These are phyloP conservation scores for Aspergillus carbonarius DNA, from an alignment of 2,329 filamentous ascomycete species.

Conservation along the genomic window DNA sequence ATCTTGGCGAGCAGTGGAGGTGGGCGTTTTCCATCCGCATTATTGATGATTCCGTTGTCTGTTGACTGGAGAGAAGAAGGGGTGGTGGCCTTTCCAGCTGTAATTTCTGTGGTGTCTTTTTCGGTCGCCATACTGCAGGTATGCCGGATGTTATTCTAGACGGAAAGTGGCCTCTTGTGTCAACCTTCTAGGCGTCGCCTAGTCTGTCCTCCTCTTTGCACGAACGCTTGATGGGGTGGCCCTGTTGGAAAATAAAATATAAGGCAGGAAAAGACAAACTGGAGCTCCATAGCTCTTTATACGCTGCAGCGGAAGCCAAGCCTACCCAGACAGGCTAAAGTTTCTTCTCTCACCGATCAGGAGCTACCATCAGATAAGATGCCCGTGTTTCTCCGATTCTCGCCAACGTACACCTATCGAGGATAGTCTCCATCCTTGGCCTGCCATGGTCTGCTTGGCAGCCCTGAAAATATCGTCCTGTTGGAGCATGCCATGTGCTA, in stretches of 20 bases:
- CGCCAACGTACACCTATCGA: not conserved
- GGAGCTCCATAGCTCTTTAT: not conserved
- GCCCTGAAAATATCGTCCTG: not conserved
- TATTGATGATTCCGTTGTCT: not conserved
- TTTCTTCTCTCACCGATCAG: not conserved
- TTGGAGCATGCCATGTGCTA: not conserved
- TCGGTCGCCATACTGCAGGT: not conserved
- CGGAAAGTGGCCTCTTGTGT: not conserved
- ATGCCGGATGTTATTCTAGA: not conserved
- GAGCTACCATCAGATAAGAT: conserved; percentile 3
- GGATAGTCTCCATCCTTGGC: not conserved
- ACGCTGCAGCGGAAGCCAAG: not conserved
- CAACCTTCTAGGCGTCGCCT: not conserved
- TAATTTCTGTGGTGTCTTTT: not conserved
- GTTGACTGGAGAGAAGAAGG: not conserved
- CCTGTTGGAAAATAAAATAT: not conserved
- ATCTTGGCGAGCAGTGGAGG: conserved; percentile 37
- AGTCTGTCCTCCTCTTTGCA: not conserved
- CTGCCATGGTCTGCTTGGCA: not conserved
- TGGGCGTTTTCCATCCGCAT: conserved; percentile 17
- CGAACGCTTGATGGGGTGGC: not conserved
- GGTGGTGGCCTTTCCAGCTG: not conserved
- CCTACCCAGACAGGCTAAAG: not conserved
- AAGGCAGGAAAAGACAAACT: not conserved
- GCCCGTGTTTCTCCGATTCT: not conserved